Base-by-base conservation (phyloP, 768 basidiomycete genomes). In the Mycena rosella region DNA sequence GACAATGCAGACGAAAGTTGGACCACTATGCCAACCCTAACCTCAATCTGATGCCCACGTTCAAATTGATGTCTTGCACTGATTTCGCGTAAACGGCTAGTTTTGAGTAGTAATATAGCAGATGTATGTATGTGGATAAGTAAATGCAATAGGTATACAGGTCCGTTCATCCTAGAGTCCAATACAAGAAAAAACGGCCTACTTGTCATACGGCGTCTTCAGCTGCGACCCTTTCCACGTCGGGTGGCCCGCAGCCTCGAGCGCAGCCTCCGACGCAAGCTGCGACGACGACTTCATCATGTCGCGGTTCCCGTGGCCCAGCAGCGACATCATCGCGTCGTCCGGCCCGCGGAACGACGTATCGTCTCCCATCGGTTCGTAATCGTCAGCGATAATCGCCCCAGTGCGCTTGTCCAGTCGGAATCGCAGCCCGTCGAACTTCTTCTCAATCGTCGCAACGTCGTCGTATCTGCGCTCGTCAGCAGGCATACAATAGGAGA, bases 311-410 rank as follows among this genome's bases (percentile, higher is more conserved):
- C 14, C 9, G 38, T 52, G 51, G 30, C 80, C 80, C 60, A 85
- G 64, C 22, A 83, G 72, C 51, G 80, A 78, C 63, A 76, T 71
- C 79, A 78, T 79, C 27, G 83, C 80, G 66, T 83, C 81, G 49
- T 84, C 82, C 29, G 71, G 65, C 14, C 79, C 79, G 59, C 65
- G 61, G 69, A 75, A 74, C 5, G 68, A 74, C 44, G 34, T 65
- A 45, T 74, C 58, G 32, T 74, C 62, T 5, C 34, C 77, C 26
- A 51, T 65, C 6, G 74, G 73, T 27, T 71, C 75, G 45, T 81
- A 78, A 58, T 88, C 87, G 56, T 89, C 86, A 0, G 87, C 88
- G 14, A 91, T 74, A 51, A 91, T 87, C 5, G 88, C 89, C 36
- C 90, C 90, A 0, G 89, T 90, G 36, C 85, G 78, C 60, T 73